Evolutionary conservation across 208 protist species (phyloP).

Genomic region (Acanthamoeba castellanii): DNA sequence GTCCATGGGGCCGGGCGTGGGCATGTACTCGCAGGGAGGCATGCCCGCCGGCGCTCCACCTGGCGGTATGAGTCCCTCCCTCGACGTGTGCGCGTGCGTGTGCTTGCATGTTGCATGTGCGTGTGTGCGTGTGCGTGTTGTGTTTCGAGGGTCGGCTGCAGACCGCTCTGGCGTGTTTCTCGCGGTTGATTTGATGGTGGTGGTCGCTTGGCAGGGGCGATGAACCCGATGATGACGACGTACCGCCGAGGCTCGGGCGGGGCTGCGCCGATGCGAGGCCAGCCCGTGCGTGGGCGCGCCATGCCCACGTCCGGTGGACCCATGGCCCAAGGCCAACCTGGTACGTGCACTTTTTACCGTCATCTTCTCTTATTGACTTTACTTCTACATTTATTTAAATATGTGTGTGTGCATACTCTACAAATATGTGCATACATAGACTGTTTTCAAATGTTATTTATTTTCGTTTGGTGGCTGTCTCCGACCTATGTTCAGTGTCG

Average conservation of each 20-base stretch:
- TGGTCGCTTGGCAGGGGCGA: neutral
- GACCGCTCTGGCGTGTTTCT: too few relatives aligned
- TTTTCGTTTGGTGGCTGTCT: neutral
- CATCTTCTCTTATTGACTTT: too few relatives aligned
- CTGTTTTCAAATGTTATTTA: too few relatives aligned
- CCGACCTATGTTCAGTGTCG: neutral
- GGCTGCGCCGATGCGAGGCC: conserved; percentile 6
- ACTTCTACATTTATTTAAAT: too few relatives aligned
- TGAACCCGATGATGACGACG: conserved; percentile 50
- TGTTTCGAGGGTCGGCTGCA: too few relatives aligned
- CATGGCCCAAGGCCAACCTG: conserved; percentile 16
- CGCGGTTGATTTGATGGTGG: too few relatives aligned
- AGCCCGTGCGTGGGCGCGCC: neutral
- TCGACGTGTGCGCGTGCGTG: neutral
- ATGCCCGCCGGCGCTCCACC: neutral
- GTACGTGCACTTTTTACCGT: neutral
- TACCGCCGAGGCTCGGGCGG: neutral
- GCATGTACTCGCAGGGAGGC: conserved; percentile 24
- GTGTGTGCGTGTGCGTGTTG: neutral
- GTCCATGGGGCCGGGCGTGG: neutral
- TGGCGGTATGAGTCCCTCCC: neutral
- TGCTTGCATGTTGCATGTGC: neutral
- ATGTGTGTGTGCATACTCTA: too few relatives aligned
- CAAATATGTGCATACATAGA: too few relatives aligned
- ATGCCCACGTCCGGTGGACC: conserved; percentile 1